Percentiles rank a stretch among this genome's conserved stretches.
These are phyloP conservation scores for Perkinsus marinus DNA, from an alignment of 169 alveolate species.

Conservation along the genomic window DNA sequence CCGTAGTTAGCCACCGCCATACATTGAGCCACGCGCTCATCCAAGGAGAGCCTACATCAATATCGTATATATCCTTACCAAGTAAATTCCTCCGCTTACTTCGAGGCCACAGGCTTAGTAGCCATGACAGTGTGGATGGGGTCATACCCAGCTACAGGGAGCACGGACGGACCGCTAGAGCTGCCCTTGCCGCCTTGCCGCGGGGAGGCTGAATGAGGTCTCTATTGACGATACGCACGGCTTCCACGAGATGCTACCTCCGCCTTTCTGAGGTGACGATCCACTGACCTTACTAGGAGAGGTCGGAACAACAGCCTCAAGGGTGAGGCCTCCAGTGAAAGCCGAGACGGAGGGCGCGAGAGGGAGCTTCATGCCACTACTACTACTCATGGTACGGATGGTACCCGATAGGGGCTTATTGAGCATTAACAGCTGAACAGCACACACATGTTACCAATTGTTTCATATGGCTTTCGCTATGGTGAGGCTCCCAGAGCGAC, in stretches of 20 bases:
- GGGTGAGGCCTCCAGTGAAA: neutral
- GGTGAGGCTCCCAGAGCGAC: too few relatives aligned
- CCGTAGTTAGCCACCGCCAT: neutral
- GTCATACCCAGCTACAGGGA: neutral
- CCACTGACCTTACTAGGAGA: neutral
- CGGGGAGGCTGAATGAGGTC: neutral
- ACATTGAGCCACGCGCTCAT: neutral
- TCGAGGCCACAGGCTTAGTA: neutral
- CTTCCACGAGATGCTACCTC: neutral
- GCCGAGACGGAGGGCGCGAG: neutral
- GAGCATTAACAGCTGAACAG: neutral
- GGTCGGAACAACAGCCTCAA: neutral
- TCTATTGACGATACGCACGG: too few relatives aligned
- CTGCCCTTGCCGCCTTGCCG: neutral
- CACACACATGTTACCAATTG: too few relatives aligned
- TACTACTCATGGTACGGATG: neutral
- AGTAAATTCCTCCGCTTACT: neutral
- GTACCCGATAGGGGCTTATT: neutral
- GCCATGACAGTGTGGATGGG: neutral
- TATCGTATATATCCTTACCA: neutral
- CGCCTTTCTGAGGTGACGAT: neutral
- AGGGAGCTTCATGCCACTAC: neutral
- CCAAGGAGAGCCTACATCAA: neutral
- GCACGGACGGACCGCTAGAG: neutral
- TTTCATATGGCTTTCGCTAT: too few relatives aligned